A percentile compares a stretch with the other conserved stretches of the same genome.
These are phyloP conservation scores for Rossbeevera mucosa DNA, from an alignment of 768 basidiomycete species.

Conservation along the genomic window DNA sequence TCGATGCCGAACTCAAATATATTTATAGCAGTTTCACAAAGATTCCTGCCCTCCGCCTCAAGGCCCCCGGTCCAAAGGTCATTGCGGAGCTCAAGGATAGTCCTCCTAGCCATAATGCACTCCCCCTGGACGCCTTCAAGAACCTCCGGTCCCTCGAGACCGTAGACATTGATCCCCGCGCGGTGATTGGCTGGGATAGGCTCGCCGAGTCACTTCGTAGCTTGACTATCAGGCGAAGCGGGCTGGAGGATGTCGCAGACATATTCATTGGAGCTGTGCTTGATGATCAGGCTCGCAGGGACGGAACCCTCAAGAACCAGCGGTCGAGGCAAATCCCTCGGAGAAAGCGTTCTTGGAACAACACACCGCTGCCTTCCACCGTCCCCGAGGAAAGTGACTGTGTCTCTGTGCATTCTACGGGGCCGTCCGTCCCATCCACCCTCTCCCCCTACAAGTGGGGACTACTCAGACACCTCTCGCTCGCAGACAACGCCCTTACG, in stretches of 20 bases:
- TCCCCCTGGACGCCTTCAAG: slow-evolving; percentile 84
- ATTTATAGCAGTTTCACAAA: slow-evolving; percentile 89
- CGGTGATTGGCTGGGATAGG: slow-evolving; percentile 78
- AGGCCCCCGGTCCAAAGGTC: slow-evolving; percentile 57
- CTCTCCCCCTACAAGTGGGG: slow-evolving; percentile 68
- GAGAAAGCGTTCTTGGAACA: slow-evolving; percentile 44
- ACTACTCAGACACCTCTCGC: slow-evolving; percentile 67
- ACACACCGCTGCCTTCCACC: slow-evolving; percentile 50
- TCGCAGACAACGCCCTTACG: slow-evolving; percentile 77
- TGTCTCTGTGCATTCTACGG: slow-evolving; percentile 17
- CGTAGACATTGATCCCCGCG: slow-evolving; percentile 76
- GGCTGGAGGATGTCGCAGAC: slow-evolving; percentile 75
- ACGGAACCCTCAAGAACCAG: slow-evolving; percentile 47
- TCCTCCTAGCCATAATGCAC: slow-evolving; percentile 63
- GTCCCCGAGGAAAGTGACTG: slow-evolving; percentile 41
- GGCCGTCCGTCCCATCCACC: slow-evolving; percentile 28
- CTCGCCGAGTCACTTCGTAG: slow-evolving; percentile 66
- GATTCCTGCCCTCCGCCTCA: slow-evolving; percentile 71
- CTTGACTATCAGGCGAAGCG: slow-evolving; percentile 73
- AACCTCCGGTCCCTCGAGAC: slow-evolving; percentile 74
- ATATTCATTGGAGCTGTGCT: slow-evolving; percentile 71
- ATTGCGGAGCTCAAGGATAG: slow-evolving; percentile 69
- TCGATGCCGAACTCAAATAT: slow-evolving; percentile 77
- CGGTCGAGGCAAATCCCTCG: slow-evolving; percentile 42
- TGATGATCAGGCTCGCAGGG: slow-evolving; percentile 67